phyloP scores from a whole-genome alignment of 106 monocot genomes.

The Apostasia ramifera region DNA sequence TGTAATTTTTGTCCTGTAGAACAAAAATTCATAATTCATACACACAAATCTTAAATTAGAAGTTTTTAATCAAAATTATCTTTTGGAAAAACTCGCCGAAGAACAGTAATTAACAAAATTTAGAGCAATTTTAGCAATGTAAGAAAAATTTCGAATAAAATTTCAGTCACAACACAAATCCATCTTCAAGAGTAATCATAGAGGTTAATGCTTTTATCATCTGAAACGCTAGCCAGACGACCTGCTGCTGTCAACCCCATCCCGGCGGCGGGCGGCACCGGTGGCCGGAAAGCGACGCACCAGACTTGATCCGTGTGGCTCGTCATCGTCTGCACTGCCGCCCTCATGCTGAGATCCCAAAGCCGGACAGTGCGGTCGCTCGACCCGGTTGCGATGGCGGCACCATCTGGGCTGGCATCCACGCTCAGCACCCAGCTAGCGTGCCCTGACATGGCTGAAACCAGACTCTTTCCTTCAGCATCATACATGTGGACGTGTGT shows the following conservation, averaged over 20 bases:
- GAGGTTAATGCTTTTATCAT: slow-evolving; percentile 87
- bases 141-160: no score
- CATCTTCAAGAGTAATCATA: slow-evolving; percentile 77
- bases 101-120: no score
- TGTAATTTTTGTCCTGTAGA: no score
- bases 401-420: slow-evolving; percentile 90
- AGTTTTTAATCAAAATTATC: no score
- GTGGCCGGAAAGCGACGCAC: slow-evolving; percentile 76
- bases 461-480: slow-evolving; percentile 70
- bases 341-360: slow-evolving; percentile 87
- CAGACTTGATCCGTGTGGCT: slow-evolving; percentile 88
- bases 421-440: slow-evolving; percentile 77
- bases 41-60: no score
- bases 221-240: slow-evolving; percentile 84
- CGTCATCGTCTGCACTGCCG: slow-evolving; percentile 83
- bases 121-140: no score
- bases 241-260: slow-evolving; percentile 48
- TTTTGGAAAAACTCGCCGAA: no score
- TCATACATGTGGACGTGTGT: slow-evolving; percentile 85
- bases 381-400: slow-evolving; percentile 83
- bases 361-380: slow-evolving; percentile 87
- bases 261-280: slow-evolving; percentile 22
- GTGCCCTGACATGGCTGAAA: slow-evolving; percentile 88
- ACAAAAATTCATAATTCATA: no score
- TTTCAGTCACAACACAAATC: no score